Base-by-base conservation (phyloP, 2,329 filamentous ascomycete genomes). In the Fusarium sp. region DNA sequence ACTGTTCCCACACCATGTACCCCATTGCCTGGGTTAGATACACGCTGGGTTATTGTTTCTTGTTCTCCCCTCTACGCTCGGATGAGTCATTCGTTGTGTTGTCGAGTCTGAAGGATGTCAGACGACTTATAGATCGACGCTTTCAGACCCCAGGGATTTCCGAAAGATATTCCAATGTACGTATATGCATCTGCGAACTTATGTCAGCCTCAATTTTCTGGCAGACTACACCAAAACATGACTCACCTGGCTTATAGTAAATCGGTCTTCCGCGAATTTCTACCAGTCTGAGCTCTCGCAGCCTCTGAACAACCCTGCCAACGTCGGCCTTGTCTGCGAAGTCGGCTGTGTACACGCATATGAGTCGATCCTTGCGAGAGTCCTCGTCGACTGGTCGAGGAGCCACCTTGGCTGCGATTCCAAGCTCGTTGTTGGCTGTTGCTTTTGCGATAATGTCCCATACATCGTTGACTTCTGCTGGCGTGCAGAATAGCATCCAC, bases 341-440 rank as follows among this genome's bases (percentile, higher is more conserved):
- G 77, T 97, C 89, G 44, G 83, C 82, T 8, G 93, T 97, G 78
- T 97, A 97, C 10, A 97, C 83, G 70, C 92, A 94, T 27, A 97
- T 88, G 44, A 96, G 80, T 22, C 89, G 84, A 22, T 82, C 79
- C 45, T 79, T 83, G 25, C 80, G 74, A 8, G 66, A 62, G 48
- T 80, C 76, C n/a, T 82, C 79, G 2, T 79, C 78, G 8, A 80
- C 81, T 12, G 85, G 78, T 48, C 83, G 81, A 2, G 91, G 88
- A 2, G 90, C 78, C 15, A 94, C 91, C 80, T 96, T 97, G 12
- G 93, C 91, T 2, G 83, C 85, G 41, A 89, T 86, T 0, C 94
- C 94, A 4, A 97, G 85, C 69, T 91, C 86, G 63, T 91, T 90
- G 30, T 88, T 86, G 15, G 87, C 86, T 0, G 92, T 92, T 4